phyloP scores from a whole-genome alignment of 352 stramenopile species.

The Globisporangium nodosum region DNA sequence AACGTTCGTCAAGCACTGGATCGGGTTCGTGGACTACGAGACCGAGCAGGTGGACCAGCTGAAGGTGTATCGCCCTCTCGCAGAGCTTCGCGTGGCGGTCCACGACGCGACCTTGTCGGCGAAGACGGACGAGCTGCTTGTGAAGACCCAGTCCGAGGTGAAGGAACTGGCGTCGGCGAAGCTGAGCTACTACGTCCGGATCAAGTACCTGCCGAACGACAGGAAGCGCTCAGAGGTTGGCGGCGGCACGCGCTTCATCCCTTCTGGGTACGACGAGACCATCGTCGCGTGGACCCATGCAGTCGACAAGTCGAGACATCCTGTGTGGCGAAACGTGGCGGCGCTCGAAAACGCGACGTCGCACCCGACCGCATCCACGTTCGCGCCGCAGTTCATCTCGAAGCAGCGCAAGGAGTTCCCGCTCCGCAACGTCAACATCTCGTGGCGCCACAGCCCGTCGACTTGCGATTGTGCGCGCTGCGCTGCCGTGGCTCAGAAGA shows the following conservation, averaged over 20 bases:
- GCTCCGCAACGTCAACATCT: constrained; percentile 77
- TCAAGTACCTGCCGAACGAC: constrained; percentile 82
- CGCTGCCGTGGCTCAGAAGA: constrained; percentile 17
- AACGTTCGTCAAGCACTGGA: constrained; percentile 58
- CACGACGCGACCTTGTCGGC: constrained; percentile 61
- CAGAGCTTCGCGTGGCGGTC: constrained; percentile 62
- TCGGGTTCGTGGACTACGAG: constrained; percentile 77
- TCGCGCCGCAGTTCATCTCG: constrained; percentile 19
- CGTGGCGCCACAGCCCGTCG: constrained; percentile 54
- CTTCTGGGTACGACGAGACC: constrained; percentile 57
- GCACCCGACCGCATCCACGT: constrained; percentile 16
- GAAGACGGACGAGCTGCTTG: constrained; percentile 46
- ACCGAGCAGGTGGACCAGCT: constrained; percentile 63
- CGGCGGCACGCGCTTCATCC: constrained; percentile 54
- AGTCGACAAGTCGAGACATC: constrained; percentile 53
- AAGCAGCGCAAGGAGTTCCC: constrained; percentile 61
- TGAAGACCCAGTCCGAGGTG: constrained; percentile 49
- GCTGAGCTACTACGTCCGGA: constrained; percentile 59
- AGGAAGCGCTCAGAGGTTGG: constrained; percentile 31
- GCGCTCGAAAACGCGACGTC: constrained; percentile 4
- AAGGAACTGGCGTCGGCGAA: constrained; percentile 62
- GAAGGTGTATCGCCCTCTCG: constrained; percentile 69
- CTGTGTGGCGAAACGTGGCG: constrained; percentile 23
- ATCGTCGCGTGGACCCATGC: constrained; percentile 71
- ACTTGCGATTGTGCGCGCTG: constrained; percentile 54